These are phyloP conservation scores for Danielia reshetovae DNA, from an alignment of 805 yeast species.

Conservation along the genomic window DNA sequence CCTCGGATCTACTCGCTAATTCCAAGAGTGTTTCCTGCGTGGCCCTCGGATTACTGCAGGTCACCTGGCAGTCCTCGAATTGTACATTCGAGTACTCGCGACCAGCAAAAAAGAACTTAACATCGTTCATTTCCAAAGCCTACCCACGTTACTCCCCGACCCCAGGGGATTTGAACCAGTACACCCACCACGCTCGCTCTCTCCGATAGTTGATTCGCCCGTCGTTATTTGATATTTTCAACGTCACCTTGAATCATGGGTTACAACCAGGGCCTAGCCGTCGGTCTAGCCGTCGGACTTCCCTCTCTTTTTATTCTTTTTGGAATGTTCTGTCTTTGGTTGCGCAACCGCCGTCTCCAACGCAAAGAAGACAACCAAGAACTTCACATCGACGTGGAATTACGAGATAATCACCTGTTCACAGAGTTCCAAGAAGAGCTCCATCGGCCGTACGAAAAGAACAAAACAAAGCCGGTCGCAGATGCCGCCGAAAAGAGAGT, in stretches of 20 bases:
- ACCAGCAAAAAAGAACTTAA: too few relatives aligned
- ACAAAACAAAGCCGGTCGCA: conserved; percentile 3
- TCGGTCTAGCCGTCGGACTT: conserved; percentile 40
- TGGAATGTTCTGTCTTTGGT: conserved; percentile 23
- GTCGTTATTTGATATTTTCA: too few relatives aligned
- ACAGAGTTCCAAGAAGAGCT: conserved; percentile 35
- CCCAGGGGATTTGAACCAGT: too few relatives aligned
- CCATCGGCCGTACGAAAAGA: conserved; percentile 20
- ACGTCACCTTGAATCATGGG: conserved; percentile 11
- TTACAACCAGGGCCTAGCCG: conserved; percentile 25
- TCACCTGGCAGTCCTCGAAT: too few relatives aligned
- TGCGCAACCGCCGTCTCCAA: conserved; percentile 28
- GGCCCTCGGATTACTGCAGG: too few relatives aligned
- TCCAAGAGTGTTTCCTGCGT: too few relatives aligned
- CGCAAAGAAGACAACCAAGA: conserved; percentile 27
- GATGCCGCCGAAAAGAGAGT: conserved; percentile 2
- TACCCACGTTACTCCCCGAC: too few relatives aligned
- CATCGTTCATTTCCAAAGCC: too few relatives aligned
- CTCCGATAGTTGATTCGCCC: too few relatives aligned
- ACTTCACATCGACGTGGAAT: conserved; percentile 30
- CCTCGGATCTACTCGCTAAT: too few relatives aligned
- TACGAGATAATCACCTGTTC: conserved; percentile 34
- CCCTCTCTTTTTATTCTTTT: conserved; percentile 31
- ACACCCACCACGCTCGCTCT: too few relatives aligned
- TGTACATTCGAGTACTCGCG: too few relatives aligned